These are phyloP conservation scores for Neophaeococcomyces aloes DNA, from an alignment of 2,329 filamentous ascomycete species.

Conservation along the genomic window DNA sequence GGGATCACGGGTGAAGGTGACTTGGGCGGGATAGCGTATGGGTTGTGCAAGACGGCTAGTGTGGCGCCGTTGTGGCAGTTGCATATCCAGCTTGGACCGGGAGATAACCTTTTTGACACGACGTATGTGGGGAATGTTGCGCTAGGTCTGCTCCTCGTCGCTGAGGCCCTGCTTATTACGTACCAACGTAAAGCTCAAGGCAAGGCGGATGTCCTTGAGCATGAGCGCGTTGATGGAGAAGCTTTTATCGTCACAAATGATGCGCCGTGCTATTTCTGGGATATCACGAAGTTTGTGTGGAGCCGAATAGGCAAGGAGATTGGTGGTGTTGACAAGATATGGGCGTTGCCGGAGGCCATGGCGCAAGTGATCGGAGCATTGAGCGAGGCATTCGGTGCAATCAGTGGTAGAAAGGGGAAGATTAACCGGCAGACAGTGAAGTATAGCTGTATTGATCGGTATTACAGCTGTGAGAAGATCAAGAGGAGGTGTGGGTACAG, in stretches of 20 bases:
- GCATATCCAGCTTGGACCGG: constrained; percentile 69
- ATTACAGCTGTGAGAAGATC: constrained; percentile 38
- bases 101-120: constrained; percentile 59
- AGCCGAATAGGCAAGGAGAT: constrained; percentile 36
- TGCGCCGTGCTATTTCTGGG: constrained; percentile 81
- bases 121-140: constrained; percentile 60
- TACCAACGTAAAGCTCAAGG: constrained; percentile 19
- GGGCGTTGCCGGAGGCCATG: constrained; percentile 31
- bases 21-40: constrained; percentile 55
- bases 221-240: constrained; percentile 70
- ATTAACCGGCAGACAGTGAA: constrained; percentile 35
- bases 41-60: constrained; percentile 61
- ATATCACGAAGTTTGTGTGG: constrained; percentile 74
- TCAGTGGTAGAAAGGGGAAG: constrained; percentile 37
- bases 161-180: constrained; percentile 58
- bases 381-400: constrained; percentile 32
- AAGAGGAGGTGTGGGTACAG: constrained; percentile 36
- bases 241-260: constrained; percentile 88
- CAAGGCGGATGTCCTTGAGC: constrained; percentile 52
- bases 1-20: constrained; percentile 90
- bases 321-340: constrained; percentile 28
- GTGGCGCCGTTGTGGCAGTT: constrained; percentile 50
- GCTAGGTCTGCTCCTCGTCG: constrained; percentile 74
- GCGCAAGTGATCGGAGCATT: constrained; percentile 32
- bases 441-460: constrained; percentile 40